phyloP scores from a whole-genome alignment of 2,329 filamentous ascomycete species.

The Juglanconis sp. region DNA sequence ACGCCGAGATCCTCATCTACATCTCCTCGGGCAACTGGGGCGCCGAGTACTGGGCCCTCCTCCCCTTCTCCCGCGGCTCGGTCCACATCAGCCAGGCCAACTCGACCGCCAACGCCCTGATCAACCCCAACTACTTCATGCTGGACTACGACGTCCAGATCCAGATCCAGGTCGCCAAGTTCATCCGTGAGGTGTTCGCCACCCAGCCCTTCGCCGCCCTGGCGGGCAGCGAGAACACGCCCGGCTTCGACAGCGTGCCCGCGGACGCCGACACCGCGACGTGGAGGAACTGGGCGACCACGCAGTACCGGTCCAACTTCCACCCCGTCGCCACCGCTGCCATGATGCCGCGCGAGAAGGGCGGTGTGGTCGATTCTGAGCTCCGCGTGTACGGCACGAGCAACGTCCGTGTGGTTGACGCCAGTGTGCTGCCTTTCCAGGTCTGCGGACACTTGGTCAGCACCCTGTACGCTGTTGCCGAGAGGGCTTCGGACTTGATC shows the following conservation, averaged over 20 bases:
- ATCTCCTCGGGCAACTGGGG: constrained; percentile 9
- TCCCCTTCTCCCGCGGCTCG: constrained; percentile 9
- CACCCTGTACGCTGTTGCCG: constrained; percentile 45
- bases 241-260: constrained; percentile 17
- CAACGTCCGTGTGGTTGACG: constrained; percentile 42
- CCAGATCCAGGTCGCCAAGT: constrained; percentile 31
- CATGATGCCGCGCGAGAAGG: constrained; percentile 38
- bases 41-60: constrained; percentile 3
- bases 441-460: constrained; percentile 39
- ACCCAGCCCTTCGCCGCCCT: constrained; percentile 16
- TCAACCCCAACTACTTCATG: constrained; percentile 40
- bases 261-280: neutral
- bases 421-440: constrained; percentile 37
- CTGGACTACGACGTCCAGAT: constrained; percentile 34
- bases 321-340: constrained; percentile 36
- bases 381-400: constrained; percentile 38
- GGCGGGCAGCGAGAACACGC: constrained; percentile 17
- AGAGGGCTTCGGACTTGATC: constrained; percentile 32
- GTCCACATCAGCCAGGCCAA: neutral
- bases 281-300: neutral
- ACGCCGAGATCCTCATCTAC: constrained; percentile 4
- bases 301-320: constrained; percentile 31
- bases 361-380: constrained; percentile 38
- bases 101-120: constrained; percentile 17
- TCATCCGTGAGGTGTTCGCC: constrained; percentile 20